Percentiles rank a stretch among this genome's conserved stretches.
Conservation (phyloP, 1,284 basidiomycete species). For the Ustanciosporium gigantosporum region DNA sequence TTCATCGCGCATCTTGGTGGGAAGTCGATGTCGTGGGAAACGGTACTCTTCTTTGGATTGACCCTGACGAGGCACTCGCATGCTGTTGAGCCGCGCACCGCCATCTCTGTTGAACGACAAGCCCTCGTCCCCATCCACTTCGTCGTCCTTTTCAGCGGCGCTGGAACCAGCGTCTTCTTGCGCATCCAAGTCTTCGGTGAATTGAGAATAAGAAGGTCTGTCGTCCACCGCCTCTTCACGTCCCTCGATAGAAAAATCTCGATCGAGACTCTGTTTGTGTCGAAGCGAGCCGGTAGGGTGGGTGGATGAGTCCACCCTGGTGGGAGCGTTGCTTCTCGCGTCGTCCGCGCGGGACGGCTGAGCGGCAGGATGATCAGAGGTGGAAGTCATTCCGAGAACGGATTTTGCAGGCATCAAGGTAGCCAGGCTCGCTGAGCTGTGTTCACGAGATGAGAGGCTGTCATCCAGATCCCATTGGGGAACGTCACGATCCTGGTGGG, state of each 20-base stretch:
- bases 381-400: slow-evolving; percentile 2
- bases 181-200: slow-evolving; percentile 34
- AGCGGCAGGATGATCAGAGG: too few relatives aligned
- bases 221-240: too few relatives aligned
- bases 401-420: slow-evolving; percentile 22
- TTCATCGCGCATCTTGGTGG: slow-evolving; percentile 56
- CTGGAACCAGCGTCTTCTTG: slow-evolving; percentile 34
- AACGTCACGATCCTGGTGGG: slow-evolving; percentile 44
- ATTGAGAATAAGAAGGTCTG: slow-evolving; percentile 35
- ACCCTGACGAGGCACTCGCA: slow-evolving; percentile 41
- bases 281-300: too few relatives aligned
- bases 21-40: slow-evolving; percentile 57
- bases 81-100: slow-evolving; percentile 7
- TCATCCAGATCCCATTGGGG: slow-evolving; percentile 42
- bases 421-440: slow-evolving; percentile 27
- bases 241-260: too few relatives aligned
- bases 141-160: slow-evolving; percentile 40
- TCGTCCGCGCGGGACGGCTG: too few relatives aligned
- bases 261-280: background rate
- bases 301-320: too few relatives aligned
- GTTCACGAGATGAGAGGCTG: slow-evolving; percentile 18
- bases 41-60: slow-evolving; percentile 51
- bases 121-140: slow-evolving; percentile 37
- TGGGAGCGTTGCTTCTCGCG: too few relatives aligned
- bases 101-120: background rate